A percentile compares a stretch with the other conserved stretches of the same genome.
phyloP scores from a whole-genome alignment of 2,329 filamentous ascomycete genomes.

The Ciborinia camelliae region DNA sequence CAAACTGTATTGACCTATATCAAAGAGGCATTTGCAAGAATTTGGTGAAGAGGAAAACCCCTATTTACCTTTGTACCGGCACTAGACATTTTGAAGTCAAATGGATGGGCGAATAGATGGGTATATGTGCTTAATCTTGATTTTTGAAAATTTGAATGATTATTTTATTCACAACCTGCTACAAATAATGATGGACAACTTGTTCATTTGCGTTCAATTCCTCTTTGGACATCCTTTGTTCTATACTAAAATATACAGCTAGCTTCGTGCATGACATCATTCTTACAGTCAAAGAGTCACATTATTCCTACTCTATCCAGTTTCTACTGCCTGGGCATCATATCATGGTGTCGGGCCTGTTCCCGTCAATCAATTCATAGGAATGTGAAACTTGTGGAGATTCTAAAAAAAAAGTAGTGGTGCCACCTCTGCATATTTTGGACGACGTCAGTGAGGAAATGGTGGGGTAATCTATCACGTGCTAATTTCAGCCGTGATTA shows the following conservation, averaged over 20 bases:
- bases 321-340: not conserved
- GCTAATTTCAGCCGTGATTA: no score
- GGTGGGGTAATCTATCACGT: conserved; percentile 10
- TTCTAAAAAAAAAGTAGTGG: not conserved
- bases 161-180: not conserved
- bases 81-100: not conserved
- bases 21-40: not conserved
- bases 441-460: conserved; percentile 14
- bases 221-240: conserved; percentile 3
- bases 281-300: conserved; percentile 2
- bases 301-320: not conserved
- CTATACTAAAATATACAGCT: not conserved
- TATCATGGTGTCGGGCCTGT: not conserved
- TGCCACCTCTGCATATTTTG: not conserved
- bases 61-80: conserved; percentile 8
- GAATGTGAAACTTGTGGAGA: not conserved
- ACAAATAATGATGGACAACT: not conserved
- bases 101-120: not conserved
- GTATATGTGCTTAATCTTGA: not conserved
- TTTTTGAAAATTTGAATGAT: not conserved
- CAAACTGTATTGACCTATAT: not conserved
- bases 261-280: conserved; percentile 8
- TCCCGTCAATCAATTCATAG: conserved; percentile 7
- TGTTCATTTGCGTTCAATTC: not conserved
- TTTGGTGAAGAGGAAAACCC: not conserved